These are phyloP conservation scores for Arthroderma sp. DNA, from an alignment of 2,329 filamentous ascomycete genomes.

Conservation along the genomic window DNA sequence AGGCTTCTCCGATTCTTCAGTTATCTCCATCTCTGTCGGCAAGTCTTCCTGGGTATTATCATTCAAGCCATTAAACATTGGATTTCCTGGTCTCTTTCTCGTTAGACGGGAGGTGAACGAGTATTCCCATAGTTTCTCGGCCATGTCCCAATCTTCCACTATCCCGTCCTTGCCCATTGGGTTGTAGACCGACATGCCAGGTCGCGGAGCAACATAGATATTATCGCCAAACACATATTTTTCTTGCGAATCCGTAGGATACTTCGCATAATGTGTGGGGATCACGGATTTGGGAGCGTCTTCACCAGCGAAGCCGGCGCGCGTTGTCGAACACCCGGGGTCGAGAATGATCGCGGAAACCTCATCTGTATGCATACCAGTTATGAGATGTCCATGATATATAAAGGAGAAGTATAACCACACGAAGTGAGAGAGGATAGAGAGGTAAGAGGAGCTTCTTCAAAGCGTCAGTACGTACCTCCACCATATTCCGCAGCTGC, in stretches of 20 bases:
- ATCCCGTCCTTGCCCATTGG: constrained; percentile 80
- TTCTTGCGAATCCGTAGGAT: constrained; percentile 39
- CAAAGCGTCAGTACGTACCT: constrained; percentile 24
- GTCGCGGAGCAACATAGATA: constrained; percentile 62
- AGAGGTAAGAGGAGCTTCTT: neutral
- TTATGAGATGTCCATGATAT: neutral
- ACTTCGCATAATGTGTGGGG: constrained; percentile 73
- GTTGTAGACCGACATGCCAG: constrained; percentile 72
- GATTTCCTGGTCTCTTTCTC: constrained; percentile 54
- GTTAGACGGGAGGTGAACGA: constrained; percentile 81
- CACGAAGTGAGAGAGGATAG: constrained; percentile 1
- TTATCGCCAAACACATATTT: constrained; percentile 75
- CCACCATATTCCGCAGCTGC: constrained; percentile 36
- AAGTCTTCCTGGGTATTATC: constrained; percentile 47
- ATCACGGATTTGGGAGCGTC: constrained; percentile 90
- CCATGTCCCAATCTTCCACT: constrained; percentile 93
- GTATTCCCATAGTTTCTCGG: constrained; percentile 81
- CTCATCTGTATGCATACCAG: constrained; percentile 54
- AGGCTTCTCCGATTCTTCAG: constrained; percentile 56
- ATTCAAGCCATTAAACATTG: constrained; percentile 66
- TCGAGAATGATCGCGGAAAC: constrained; percentile 95
- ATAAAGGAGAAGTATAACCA: neutral
- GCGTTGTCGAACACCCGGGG: constrained; percentile 77
- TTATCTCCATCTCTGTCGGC: constrained; percentile 48
- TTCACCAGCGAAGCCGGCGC: constrained; percentile 94